Base-by-base conservation (phyloP, 768 basidiomycete species). In the Hericium coralloides region DNA sequence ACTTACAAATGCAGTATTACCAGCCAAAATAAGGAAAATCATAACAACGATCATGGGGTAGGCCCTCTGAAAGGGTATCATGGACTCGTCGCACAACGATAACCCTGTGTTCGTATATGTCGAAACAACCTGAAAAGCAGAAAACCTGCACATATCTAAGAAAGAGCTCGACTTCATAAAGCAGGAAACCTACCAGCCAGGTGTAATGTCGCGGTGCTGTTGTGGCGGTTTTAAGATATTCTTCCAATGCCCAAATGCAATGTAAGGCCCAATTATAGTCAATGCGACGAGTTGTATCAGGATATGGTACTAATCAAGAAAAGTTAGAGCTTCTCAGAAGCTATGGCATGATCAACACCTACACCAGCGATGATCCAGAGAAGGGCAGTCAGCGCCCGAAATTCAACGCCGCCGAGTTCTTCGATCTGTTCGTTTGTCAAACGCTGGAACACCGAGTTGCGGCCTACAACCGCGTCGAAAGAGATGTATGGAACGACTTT, bases 381-480 rank as follows among this genome's bases (percentile, higher is more conserved):
- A 52, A 97, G 69, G 2, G 86, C 81, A 47, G 84, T 85, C 60
- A 97, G 72, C 12, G 88, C 89, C 10, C 93, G 79, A 66, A 90
- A 98, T 68, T 99, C 95, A 7, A 97, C 87, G 18, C 95, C 95
- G 4, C 94, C 94, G 4, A 98, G 73, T 68, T 97, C 92, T 62
- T 95, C 93, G 63, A 90, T 73, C 65, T 98, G 89, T 49, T 93
- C 91, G 18, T 80, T 76, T 0, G 85, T 89, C 54, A 95, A 71
- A 61, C 69, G 73, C 38, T 79, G 77, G 61, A 91, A 91, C 2
- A 73, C 72, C 3, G 88, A 92, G 67, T 95, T 95, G 37, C 84
- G 79, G 0, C 92, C 89, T n/a, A 94, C 90, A 2, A 80, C 67
- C 0, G 92, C 89, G 48, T 91, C 82, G 66, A 97, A 98, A 1